Conservation (phyloP, 768 basidiomycete species). For the Mycena indigotica region DNA sequence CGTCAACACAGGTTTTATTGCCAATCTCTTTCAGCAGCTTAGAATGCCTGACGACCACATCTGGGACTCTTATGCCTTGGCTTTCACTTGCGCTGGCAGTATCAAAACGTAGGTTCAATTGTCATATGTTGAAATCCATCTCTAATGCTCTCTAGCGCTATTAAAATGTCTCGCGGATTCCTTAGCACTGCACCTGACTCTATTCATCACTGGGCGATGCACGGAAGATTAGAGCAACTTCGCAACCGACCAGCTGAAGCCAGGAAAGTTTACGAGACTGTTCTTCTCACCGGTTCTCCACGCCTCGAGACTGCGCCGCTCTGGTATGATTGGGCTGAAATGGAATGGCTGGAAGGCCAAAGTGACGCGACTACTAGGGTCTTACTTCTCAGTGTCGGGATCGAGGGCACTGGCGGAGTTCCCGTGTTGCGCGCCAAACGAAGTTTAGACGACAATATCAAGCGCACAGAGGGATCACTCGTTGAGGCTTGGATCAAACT, state of each 20-base stretch:
- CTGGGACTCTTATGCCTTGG: constrained; percentile 68
- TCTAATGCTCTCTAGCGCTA: constrained; percentile 47
- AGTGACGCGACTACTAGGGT: constrained; percentile 53
- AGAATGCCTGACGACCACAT: constrained; percentile 52
- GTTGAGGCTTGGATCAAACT: constrained; percentile 68
- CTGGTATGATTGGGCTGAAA: constrained; percentile 86
- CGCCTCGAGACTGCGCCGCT: constrained; percentile 45
- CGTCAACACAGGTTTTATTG: constrained; percentile 52
- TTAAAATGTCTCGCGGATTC: constrained; percentile 67
- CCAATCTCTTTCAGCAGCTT: constrained; percentile 62
- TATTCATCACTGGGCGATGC: constrained; percentile 68
- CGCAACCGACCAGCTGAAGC: constrained; percentile 69
- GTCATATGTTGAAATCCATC: constrained; percentile 6
- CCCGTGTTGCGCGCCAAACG: constrained; percentile 66
- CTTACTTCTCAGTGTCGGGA: constrained; percentile 54
- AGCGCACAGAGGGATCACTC: constrained; percentile 46
- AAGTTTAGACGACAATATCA: constrained; percentile 54
- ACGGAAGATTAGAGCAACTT: constrained; percentile 70
- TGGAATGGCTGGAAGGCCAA: constrained; percentile 72
- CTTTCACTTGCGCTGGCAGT: constrained; percentile 65
- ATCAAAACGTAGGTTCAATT: constrained; percentile 52
- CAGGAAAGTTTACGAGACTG: constrained; percentile 74
- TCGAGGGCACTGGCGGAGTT: constrained; percentile 55
- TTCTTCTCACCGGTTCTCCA: constrained; percentile 47
- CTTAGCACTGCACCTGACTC: constrained; percentile 61